A percentile compares a stretch with the other conserved stretches of the same genome.
These are phyloP conservation scores for Cryptosporidium tyzzeri DNA, from an alignment of 169 alveolate genomes.

Conservation along the genomic window DNA sequence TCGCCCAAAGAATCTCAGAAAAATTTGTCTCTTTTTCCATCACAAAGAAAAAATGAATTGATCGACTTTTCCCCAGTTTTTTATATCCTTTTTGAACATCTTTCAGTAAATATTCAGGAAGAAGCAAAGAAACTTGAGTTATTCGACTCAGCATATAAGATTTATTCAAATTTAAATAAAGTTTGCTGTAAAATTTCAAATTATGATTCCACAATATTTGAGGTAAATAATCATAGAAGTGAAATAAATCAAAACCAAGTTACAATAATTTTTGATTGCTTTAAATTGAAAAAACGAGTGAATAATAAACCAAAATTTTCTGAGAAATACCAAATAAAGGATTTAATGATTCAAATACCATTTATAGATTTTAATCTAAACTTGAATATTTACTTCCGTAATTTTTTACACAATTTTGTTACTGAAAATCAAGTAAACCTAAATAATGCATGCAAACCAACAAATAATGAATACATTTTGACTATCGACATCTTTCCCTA, in stretches of 20 bases:
- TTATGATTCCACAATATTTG: not conserved
- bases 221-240: not conserved
- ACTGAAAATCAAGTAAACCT: not conserved
- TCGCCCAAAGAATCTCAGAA: not conserved
- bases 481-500: not conserved
- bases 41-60: not conserved
- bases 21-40: not conserved
- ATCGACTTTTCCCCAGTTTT: not conserved
- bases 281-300: not conserved
- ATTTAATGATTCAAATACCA: not conserved
- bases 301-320: not conserved
- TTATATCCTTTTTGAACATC: not conserved
- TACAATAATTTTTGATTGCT: not conserved
- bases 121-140: not conserved
- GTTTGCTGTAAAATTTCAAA: not conserved
- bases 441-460: not conserved
- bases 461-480: not conserved
- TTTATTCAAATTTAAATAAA: not conserved
- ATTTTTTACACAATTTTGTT: not conserved
- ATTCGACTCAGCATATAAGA: not conserved
- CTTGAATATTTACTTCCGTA: slow-evolving; percentile 1
- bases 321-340: slow-evolving; percentile 3
- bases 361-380: slow-evolving; percentile 8
- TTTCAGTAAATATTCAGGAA: not conserved
- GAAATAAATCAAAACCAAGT: not conserved